Percentiles rank a stretch among this genome's conserved stretches.
Conservation (phyloP, 345 rosid genomes). For the Cardiospermum halicacabum region DNA sequence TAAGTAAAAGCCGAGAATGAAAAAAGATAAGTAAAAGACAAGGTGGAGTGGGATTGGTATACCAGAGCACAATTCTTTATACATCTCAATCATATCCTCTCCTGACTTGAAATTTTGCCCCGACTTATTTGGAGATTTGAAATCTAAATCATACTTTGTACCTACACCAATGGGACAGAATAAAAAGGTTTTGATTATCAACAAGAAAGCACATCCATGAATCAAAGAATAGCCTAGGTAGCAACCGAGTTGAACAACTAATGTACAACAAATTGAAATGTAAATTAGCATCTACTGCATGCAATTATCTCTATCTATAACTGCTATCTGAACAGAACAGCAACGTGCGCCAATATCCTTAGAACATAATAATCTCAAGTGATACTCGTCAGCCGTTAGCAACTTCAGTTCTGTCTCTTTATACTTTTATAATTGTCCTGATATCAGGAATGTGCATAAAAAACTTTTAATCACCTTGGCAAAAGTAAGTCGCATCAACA, state of each 20-base stretch:
- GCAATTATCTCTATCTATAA: neutral
- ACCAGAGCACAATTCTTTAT: slow-evolving; percentile 82
- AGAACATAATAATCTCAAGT: too few species aligned
- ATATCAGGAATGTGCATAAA: too few species aligned
- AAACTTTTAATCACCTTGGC: slow-evolving; percentile 64
- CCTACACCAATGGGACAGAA: slow-evolving; percentile 36
- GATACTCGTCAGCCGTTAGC: neutral
- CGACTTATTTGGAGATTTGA: slow-evolving; percentile 57
- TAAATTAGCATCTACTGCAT: neutral
- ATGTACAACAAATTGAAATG: neutral
- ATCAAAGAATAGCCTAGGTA: neutral
- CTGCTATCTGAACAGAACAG: too few species aligned
- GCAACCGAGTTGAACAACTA: slow-evolving; percentile 3
- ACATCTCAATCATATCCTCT: slow-evolving; percentile 92
- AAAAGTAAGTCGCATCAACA: slow-evolving; percentile 81
- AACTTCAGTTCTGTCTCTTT: too few species aligned
- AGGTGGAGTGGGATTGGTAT: slow-evolving; percentile 16
- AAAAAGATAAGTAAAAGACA: slow-evolving; percentile 9
- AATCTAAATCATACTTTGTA: slow-evolving; percentile 88
- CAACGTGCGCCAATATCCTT: too few species aligned
- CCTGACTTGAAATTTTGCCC: slow-evolving; percentile 91
- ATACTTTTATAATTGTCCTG: too few species aligned
- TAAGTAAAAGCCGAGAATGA: slow-evolving; percentile 11
- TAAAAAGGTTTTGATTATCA: neutral
- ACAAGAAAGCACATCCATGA: neutral